These are phyloP conservation scores for Paraconiothyrium brasiliense DNA, from an alignment of 2,329 filamentous ascomycete genomes.

Conservation along the genomic window DNA sequence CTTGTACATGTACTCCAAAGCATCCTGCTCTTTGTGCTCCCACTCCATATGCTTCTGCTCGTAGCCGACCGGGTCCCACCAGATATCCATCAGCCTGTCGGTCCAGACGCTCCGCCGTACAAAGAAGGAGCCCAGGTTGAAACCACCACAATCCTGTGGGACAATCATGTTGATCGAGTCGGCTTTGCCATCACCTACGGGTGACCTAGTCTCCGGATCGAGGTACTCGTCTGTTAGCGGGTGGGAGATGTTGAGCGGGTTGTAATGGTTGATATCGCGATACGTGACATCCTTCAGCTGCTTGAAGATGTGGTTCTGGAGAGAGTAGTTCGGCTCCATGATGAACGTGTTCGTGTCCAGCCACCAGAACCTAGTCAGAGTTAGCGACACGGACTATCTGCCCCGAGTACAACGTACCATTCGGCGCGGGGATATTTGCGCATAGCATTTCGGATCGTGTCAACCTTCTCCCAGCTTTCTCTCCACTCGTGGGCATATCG, in stretches of 20 bases:
- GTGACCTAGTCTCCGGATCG: slow-evolving; percentile 75
- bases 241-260: slow-evolving; percentile 92
- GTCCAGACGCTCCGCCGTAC: slow-evolving; percentile 86
- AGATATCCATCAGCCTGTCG: slow-evolving; percentile 89
- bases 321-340: slow-evolving; percentile 92
- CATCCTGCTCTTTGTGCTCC: slow-evolving; percentile 99
- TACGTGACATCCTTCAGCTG: slow-evolving; percentile 78
- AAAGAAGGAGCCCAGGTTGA: slow-evolving; percentile 97
- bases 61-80: slow-evolving; percentile 98
- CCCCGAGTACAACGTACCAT: slow-evolving; percentile 70
- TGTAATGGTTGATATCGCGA: slow-evolving; percentile 95
- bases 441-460: slow-evolving; percentile 87
- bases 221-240: slow-evolving; percentile 79
- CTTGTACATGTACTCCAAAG: slow-evolving; percentile 88
- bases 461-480: slow-evolving; percentile 99
- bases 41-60: slow-evolving; percentile 99
- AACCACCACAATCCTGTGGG: slow-evolving; percentile 92
- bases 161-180: slow-evolving; percentile 88
- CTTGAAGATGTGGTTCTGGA: slow-evolving; percentile 91
- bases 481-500: slow-evolving; percentile 98
- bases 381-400: slow-evolving; percentile 34
- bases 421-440: slow-evolving; percentile 94
- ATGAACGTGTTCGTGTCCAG: slow-evolving; percentile 96
- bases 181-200: slow-evolving; percentile 77
- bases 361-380: slow-evolving; percentile 93